Evolutionary conservation across 139 green algal genomes (phyloP).

Genomic region (Chlorella sp.): DNA sequence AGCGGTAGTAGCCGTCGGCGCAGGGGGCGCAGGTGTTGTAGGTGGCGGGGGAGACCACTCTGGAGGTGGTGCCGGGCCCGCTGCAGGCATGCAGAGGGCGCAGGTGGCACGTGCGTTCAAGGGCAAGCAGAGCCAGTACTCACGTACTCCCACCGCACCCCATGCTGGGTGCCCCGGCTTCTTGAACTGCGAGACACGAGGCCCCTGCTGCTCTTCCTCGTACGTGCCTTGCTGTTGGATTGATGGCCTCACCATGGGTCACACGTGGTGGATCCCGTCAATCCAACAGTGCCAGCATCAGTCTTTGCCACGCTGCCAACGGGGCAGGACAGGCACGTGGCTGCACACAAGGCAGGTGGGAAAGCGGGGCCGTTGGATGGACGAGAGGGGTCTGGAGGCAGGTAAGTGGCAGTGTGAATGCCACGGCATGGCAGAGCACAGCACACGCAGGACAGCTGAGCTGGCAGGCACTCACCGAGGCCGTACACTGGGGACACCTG

Average conservation of each 20-base stretch:
- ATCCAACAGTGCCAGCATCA: background rate
- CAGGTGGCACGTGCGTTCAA: background rate
- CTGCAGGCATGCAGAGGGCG: background rate
- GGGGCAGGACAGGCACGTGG: conserved; percentile 9
- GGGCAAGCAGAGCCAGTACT: background rate
- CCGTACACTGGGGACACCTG: background rate
- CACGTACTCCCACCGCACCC: too few relatives aligned
- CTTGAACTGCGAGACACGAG: too few relatives aligned
- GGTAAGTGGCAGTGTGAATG: background rate
- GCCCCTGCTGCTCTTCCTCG: too few relatives aligned
- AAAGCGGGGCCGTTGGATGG: background rate
- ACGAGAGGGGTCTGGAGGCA: background rate
- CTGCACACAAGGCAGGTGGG: background rate
- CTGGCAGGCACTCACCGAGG: conserved; percentile 13
- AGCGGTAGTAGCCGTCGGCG: conserved; percentile 20
- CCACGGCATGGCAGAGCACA: too few relatives aligned
- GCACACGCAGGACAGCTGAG: background rate
- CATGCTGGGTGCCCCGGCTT: too few relatives aligned
- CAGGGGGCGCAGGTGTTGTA: conserved; percentile 9
- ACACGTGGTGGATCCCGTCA: background rate
- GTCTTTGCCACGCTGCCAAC: background rate
- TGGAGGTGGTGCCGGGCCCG: background rate
- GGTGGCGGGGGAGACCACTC: background rate
- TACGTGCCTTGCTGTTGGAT: too few relatives aligned
- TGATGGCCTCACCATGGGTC: background rate